Evolutionary conservation across 331 rosid genomes (phyloP).

Genomic region (Phaseolus coccineus): DNA sequence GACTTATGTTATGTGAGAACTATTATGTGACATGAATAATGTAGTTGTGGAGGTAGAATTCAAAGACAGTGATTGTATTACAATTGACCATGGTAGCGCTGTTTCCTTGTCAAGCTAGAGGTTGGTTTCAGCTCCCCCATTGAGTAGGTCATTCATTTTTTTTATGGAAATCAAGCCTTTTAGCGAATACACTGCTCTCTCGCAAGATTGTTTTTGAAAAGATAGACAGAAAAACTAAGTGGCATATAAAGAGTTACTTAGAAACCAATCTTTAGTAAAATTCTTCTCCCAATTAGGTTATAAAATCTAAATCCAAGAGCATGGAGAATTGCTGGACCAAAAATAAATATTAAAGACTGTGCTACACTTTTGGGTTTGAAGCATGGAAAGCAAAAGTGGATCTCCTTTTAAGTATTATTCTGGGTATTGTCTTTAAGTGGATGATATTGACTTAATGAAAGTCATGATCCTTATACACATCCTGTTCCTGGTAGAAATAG

Average conservation of each 20-base stretch:
- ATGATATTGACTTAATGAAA: background rate
- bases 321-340: background rate
- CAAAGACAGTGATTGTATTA: conserved; percentile 30
- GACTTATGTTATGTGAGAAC: background rate
- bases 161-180: conserved; percentile 23
- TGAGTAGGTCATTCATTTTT: conserved; percentile 27
- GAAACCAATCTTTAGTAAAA: too few relatives aligned
- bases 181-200: too few relatives aligned
- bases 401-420: conserved; percentile 12
- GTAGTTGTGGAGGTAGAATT: conserved; percentile 17
- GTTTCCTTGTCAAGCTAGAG: background rate
- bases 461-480: conserved; percentile 2
- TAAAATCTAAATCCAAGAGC: background rate
- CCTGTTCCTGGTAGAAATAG: background rate
- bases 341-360: background rate
- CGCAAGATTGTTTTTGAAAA: too few relatives aligned
- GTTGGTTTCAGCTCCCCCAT: conserved; percentile 33
- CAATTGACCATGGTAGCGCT: background rate
- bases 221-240: too few relatives aligned
- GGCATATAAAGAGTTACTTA: too few relatives aligned
- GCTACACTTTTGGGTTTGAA: background rate
- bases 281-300: too few relatives aligned
- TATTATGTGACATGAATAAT: conserved; percentile 15
- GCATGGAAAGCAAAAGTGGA: conserved; percentile 12
- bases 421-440: conserved; percentile 14